phyloP scores from a whole-genome alignment of 1,284 basidiomycete genomes.

The Pterulicium gracile region DNA sequence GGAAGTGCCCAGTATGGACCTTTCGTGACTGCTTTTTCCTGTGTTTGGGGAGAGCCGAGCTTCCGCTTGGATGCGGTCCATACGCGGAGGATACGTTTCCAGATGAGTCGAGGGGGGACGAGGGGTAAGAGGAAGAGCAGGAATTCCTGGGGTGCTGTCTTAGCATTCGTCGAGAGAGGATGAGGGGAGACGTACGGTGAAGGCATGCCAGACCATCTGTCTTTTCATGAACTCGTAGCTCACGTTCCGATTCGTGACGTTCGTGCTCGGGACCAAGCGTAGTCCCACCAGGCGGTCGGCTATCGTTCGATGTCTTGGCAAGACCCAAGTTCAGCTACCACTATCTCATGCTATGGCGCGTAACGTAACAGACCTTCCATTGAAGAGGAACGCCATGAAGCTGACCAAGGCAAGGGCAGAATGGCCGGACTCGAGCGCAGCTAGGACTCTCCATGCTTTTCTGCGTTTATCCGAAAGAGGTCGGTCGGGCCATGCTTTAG shows the following conservation, averaged over 20 bases:
- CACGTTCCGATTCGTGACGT: constrained; percentile 71
- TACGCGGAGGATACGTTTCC: constrained; percentile 43
- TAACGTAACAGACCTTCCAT: constrained; percentile 67
- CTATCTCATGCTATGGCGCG: too few relatives aligned
- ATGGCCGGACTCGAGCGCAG: constrained; percentile 58
- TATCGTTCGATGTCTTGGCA: constrained; percentile 72
- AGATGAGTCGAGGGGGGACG: constrained; percentile 54
- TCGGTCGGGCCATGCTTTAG: constrained; percentile 82
- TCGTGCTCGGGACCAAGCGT: constrained; percentile 65
- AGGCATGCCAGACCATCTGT: constrained; percentile 98
- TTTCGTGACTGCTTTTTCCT: constrained; percentile 10
- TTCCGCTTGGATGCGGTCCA: constrained; percentile 27
- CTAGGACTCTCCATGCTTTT: constrained; percentile 67
- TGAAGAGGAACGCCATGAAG: constrained; percentile 78
- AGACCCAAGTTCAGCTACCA: too few relatives aligned
- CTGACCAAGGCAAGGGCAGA: constrained; percentile 55
- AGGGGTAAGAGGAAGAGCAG: constrained; percentile 88
- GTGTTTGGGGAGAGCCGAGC: constrained; percentile 14
- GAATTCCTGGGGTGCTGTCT: constrained; percentile 66
- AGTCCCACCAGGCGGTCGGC: constrained; percentile 78
- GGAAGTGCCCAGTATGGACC: constrained; percentile 59
- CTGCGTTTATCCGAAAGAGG: constrained; percentile 69
- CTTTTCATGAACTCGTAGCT: constrained; percentile 99
- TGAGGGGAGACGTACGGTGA: constrained; percentile 59
- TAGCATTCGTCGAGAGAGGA: constrained; percentile 5